These are phyloP conservation scores for Setaria italica DNA, from an alignment of 202 grass and related monocot species.

Conservation along the genomic window DNA sequence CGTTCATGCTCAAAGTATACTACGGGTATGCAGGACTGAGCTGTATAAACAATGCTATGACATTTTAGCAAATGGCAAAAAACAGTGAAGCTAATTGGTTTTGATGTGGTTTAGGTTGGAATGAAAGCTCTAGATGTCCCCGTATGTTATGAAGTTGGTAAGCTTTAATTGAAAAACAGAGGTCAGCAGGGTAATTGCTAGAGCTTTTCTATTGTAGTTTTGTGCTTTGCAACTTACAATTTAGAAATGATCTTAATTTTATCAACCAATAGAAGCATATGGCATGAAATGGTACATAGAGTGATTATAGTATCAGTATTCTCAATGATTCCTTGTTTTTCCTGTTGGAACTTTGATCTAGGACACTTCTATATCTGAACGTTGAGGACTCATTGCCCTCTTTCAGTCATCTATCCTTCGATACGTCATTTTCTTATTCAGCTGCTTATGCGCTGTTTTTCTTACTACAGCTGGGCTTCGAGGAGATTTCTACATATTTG, in stretches of 20 bases:
- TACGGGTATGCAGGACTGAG: not conserved
- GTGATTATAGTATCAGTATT: not conserved
- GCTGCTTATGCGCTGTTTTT: not conserved
- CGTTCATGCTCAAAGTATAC: not conserved
- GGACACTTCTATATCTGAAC: not conserved
- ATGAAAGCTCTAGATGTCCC: not conserved
- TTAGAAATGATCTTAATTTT: not conserved
- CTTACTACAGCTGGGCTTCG: constrained; percentile 42
- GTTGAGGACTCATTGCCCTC: not conserved
- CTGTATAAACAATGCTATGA: not conserved
- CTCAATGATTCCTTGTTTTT: not conserved
- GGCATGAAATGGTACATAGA: not conserved
- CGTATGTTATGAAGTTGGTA: not conserved
- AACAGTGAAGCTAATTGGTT: not conserved
- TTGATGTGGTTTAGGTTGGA: not conserved
- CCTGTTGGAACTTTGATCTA: not conserved
- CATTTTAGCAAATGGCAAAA: not conserved
- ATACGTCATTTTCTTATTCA: not conserved
- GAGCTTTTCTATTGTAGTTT: not conserved
- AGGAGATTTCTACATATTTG: constrained; percentile 49
- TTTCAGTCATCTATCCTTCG: not conserved
- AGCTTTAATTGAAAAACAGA: not conserved
- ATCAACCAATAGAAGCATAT: not conserved
- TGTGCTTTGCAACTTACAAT: not conserved
- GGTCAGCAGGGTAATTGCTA: not conserved